These are phyloP conservation scores for Thelephora aurantiotincta DNA, from an alignment of 768 basidiomycete genomes.

Conservation along the genomic window DNA sequence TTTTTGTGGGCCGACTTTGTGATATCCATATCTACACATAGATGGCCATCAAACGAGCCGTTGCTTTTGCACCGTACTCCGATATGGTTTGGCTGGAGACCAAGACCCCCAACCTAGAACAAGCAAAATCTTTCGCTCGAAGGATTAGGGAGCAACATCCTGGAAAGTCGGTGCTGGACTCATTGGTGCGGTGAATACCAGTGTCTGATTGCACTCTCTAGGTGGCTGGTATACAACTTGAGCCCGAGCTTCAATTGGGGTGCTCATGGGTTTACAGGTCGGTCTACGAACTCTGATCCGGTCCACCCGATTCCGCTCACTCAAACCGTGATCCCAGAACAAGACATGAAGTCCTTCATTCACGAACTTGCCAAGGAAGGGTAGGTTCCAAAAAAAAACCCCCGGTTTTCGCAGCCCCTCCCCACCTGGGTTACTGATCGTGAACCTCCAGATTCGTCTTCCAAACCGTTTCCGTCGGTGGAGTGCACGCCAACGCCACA, in stretches of 20 bases:
- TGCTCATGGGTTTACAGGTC: conserved; percentile 64
- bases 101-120: conserved; percentile 68
- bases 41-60: conserved; percentile 70
- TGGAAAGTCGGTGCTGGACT: conserved; percentile 37
- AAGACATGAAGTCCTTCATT: conserved; percentile 69
- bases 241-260: conserved; percentile 93
- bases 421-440: conserved; percentile 3
- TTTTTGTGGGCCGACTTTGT: background rate
- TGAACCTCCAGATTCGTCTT: conserved; percentile 54
- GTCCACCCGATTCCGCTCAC: background rate
- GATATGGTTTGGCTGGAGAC: conserved; percentile 93
- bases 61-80: conserved; percentile 73
- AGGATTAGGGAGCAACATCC: conserved; percentile 61
- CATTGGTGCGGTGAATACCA: too few relatives aligned
- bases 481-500: conserved; percentile 76
- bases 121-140: conserved; percentile 67
- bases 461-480: conserved; percentile 80
- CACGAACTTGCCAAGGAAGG: conserved; percentile 89
- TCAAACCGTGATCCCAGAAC: conserved; percentile 27
- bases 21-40: conserved; percentile 10
- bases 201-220: conserved; percentile 16
- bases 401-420: background rate
- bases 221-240: conserved; percentile 85
- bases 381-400: conserved; percentile 19
- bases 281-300: conserved; percentile 5